phyloP scores from a whole-genome alignment of 2,329 filamentous ascomycete genomes.

The Coniochaeta sp. region DNA sequence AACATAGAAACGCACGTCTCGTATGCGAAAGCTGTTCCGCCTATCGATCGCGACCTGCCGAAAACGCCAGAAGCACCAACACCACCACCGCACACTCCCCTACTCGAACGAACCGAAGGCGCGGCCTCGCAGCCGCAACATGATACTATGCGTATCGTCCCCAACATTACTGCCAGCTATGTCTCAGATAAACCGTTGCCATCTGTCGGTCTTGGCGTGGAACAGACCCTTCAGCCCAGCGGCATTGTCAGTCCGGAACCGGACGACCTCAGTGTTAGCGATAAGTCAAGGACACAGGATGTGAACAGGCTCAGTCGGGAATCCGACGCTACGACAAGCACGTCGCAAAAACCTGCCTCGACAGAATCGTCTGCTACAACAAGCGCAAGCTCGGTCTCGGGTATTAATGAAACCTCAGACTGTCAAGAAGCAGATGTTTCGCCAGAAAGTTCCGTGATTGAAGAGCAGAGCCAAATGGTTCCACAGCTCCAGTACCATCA shows the following conservation, averaged over 20 bases:
- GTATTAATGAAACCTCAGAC: slow-evolving; percentile 38
- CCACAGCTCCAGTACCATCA: slow-evolving; percentile 57
- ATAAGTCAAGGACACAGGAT: slow-evolving; percentile 25
- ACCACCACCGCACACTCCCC: slow-evolving; percentile 29
- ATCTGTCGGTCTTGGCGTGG: background rate
- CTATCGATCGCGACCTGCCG: slow-evolving; percentile 22
- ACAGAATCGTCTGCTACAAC: slow-evolving; percentile 46
- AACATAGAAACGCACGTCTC: slow-evolving; percentile 32
- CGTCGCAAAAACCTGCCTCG: slow-evolving; percentile 39
- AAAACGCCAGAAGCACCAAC: slow-evolving; percentile 25
- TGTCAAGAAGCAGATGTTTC: slow-evolving; percentile 35
- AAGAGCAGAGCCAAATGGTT: slow-evolving; percentile 36
- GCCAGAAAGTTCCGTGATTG: slow-evolving; percentile 41
- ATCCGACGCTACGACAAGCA: slow-evolving; percentile 43
- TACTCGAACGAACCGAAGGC: slow-evolving; percentile 2
- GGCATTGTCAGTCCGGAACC: slow-evolving; percentile 18
- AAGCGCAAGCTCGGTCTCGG: slow-evolving; percentile 48
- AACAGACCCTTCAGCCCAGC: background rate
- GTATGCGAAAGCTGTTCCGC: slow-evolving; percentile 1
- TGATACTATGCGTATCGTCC: slow-evolving; percentile 7
- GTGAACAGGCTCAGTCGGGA: slow-evolving; percentile 42
- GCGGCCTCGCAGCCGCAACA: slow-evolving; percentile 8
- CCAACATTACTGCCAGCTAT: slow-evolving; percentile 2
- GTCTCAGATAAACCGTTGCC: slow-evolving; percentile 4
- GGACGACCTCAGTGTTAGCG: slow-evolving; percentile 24